Conservation (phyloP, 2,329 filamentous ascomycete species). For the Zymoseptoria tritici region DNA sequence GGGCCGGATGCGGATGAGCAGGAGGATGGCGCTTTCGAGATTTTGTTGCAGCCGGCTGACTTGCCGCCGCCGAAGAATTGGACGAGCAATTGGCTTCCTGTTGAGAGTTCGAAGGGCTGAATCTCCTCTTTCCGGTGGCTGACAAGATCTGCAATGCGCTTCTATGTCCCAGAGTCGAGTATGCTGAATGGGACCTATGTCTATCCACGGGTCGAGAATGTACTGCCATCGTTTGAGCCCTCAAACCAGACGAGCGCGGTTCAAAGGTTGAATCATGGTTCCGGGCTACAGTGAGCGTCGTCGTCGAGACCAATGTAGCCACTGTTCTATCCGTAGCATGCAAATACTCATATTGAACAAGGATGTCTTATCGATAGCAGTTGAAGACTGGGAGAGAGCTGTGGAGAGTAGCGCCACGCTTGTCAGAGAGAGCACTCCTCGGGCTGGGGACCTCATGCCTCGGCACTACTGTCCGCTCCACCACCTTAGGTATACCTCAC, state of each 20-base stretch:
- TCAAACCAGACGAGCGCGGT: not conserved
- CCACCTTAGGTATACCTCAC: not conserved
- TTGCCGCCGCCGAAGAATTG: slow-evolving; percentile 14
- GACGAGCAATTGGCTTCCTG: slow-evolving; percentile 18
- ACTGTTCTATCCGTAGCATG: no score
- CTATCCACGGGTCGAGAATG: slow-evolving; percentile 3
- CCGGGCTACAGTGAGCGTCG: no score
- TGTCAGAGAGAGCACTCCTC: not conserved
- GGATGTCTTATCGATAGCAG: not conserved
- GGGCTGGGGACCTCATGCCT: not conserved
- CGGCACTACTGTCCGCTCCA: not conserved
- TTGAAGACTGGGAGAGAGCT: no score
- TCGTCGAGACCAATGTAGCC: no score
- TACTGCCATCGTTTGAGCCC: not conserved
- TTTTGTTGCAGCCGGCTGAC: slow-evolving; percentile 13
- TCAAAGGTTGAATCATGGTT: not conserved
- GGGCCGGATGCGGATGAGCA: not conserved
- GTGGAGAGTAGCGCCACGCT: not conserved
- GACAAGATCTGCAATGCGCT: slow-evolving; percentile 7
- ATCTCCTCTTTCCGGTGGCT: not conserved
- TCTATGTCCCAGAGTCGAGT: slow-evolving; percentile 7
- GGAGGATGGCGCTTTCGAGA: slow-evolving; percentile 8
- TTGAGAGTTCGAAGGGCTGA: not conserved
- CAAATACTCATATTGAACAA: not conserved
- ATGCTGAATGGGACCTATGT: slow-evolving; percentile 8